A percentile compares a stretch with the other conserved stretches of the same genome.
phyloP scores from a whole-genome alignment of 257 asterid species.

The Cordia subcordata region DNA sequence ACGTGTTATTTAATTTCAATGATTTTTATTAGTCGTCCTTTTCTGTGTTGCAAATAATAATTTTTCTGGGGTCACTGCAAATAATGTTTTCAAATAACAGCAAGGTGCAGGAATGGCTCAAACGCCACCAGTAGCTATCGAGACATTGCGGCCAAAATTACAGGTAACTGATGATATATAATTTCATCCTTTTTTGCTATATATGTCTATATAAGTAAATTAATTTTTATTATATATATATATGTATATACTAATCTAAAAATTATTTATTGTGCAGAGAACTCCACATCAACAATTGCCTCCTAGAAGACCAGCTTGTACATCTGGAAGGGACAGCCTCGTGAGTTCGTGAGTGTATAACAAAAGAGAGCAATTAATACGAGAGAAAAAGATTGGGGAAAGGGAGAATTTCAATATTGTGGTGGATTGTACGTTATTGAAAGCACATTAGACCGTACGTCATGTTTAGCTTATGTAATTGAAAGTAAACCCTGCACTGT shows the following conservation, averaged over 20 bases:
- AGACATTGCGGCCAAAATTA: slow-evolving; percentile 71
- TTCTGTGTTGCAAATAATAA: background rate
- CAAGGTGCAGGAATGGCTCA: slow-evolving; percentile 67
- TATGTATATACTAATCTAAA: background rate
- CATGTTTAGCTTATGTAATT: too few relatives aligned
- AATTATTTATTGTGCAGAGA: slow-evolving; percentile 37
- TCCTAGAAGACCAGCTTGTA: slow-evolving; percentile 74
- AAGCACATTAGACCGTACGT: too few relatives aligned
- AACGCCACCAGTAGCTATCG: slow-evolving; percentile 50
- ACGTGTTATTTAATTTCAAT: too few relatives aligned
- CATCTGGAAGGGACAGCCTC: slow-evolving; percentile 26
- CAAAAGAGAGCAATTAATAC: too few relatives aligned
- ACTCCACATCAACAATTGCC: slow-evolving; percentile 87
- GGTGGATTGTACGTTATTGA: too few relatives aligned
- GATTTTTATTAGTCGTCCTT: background rate
- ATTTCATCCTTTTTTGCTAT: background rate
- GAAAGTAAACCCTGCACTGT: too few relatives aligned
- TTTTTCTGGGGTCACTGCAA: too few relatives aligned
- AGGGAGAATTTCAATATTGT: too few relatives aligned
- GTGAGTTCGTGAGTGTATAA: too few relatives aligned
- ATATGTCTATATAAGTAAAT: too few relatives aligned
- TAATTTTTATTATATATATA: background rate
- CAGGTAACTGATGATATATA: slow-evolving; percentile 38
- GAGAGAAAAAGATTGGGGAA: too few relatives aligned
- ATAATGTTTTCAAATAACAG: slow-evolving; percentile 28